phyloP scores from a whole-genome alignment of 805 yeast genomes.

The Metahyphopichia silvanorum region DNA sequence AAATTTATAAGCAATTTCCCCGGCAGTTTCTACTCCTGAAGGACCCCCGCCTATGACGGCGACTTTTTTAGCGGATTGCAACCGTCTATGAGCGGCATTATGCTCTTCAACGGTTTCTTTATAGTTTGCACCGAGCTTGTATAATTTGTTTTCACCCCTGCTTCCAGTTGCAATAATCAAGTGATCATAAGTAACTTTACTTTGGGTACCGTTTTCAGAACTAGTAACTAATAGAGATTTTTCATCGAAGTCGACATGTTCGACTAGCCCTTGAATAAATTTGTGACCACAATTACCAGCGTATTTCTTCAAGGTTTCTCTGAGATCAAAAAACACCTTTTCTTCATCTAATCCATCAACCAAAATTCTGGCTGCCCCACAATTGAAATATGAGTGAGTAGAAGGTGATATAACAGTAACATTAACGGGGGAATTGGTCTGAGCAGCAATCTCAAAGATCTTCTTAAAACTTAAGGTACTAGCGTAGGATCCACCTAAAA shows the following conservation, averaged over 20 bases:
- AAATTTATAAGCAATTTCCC: conserved; percentile 26
- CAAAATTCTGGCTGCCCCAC: conserved; percentile 29
- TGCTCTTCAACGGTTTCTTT: conserved; percentile 13
- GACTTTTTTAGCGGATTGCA: conserved; percentile 20
- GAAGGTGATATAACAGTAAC: conserved; percentile 27
- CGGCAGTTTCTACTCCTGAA: conserved; percentile 37
- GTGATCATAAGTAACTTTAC: conserved; percentile 24
- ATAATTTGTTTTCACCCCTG: conserved; percentile 15
- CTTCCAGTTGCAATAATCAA: conserved; percentile 36
- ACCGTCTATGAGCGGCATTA: conserved; percentile 9
- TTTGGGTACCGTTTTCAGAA: neutral
- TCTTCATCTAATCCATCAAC: conserved; percentile 19
- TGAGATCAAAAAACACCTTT: conserved; percentile 14
- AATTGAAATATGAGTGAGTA: conserved; percentile 18
- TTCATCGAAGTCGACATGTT: conserved; percentile 21
- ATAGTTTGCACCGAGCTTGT: conserved; percentile 20
- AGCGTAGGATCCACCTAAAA: conserved; percentile 38
- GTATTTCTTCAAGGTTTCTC: conserved; percentile 13
- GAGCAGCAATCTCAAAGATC: conserved; percentile 6
- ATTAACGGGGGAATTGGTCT: conserved; percentile 8
- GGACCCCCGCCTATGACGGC: conserved; percentile 41
- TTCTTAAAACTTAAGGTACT: conserved; percentile 24
- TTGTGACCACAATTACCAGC: conserved; percentile 11
- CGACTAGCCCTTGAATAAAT: conserved; percentile 23
- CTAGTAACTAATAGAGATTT: conserved; percentile 8